These are phyloP conservation scores for Astathelohania contejeani DNA, from an alignment of 371 early-diverging fungal genomes.

Conservation along the genomic window DNA sequence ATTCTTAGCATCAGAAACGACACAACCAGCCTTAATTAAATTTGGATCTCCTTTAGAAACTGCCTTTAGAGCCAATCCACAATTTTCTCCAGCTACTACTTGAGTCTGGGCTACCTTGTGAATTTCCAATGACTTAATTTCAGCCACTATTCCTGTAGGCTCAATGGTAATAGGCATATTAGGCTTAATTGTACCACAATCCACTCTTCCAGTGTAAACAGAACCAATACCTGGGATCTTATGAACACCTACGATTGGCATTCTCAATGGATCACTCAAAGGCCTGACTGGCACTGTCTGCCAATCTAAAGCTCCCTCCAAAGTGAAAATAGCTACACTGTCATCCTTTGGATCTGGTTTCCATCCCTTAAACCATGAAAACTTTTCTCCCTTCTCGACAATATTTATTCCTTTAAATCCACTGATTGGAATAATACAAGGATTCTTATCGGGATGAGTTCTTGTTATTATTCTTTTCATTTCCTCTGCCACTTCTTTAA, in stretches of 20 bases:
- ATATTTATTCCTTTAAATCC: conserved; percentile 86
- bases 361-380: conserved; percentile 50
- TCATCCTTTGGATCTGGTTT: conserved; percentile 58
- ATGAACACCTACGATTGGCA: conserved; percentile 73
- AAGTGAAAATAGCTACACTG: conserved; percentile 65
- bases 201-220: conserved; percentile 87
- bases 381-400: conserved; percentile 68
- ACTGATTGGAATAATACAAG: conserved; percentile 61
- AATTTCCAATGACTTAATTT: conserved; percentile 48
- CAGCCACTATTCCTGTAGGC: conserved; percentile 37
- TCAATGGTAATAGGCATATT: conserved; percentile 53
- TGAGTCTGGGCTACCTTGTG: conserved; percentile 34
- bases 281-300: conserved; percentile 80
- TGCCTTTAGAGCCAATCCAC: conserved; percentile 46
- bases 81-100: conserved; percentile 46
- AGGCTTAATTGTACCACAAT: conserved; percentile 76
- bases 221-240: conserved; percentile 95
- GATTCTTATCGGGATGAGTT: conserved; percentile 83
- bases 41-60: conserved; percentile 23
- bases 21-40: conserved; percentile 40
- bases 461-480: conserved; percentile 77
- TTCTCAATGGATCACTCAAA: conserved; percentile 88
- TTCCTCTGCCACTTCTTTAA: conserved; percentile 88
- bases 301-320: conserved; percentile 73
- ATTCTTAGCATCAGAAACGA: conserved; percentile 38